Conservation (phyloP, 164 flowering plant species). For the Nymphaea thermarum region DNA sequence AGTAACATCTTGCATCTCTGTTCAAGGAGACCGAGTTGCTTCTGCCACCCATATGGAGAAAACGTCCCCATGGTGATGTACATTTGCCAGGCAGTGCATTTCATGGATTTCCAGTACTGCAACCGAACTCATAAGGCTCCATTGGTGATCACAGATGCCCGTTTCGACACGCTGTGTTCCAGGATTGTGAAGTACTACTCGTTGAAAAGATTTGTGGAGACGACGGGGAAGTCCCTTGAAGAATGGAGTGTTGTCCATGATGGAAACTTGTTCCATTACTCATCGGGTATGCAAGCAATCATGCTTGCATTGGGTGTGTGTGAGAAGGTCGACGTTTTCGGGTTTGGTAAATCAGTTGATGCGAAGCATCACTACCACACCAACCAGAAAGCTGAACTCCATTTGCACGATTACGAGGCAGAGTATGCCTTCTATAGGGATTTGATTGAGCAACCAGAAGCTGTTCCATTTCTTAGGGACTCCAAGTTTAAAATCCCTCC, state of each 20-base stretch:
- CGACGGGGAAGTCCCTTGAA: slow-evolving; percentile 37
- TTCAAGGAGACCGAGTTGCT: slow-evolving; percentile 54
- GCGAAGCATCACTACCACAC: slow-evolving; percentile 95
- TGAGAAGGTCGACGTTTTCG: slow-evolving; percentile 61
- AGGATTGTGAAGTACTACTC: slow-evolving; percentile 86
- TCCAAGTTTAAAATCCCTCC: slow-evolving; percentile 59
- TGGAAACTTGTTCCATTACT: slow-evolving; percentile 67
- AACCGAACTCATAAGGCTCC: slow-evolving; percentile 51
- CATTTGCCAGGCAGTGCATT: slow-evolving; percentile 70
- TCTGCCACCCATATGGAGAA: slow-evolving; percentile 74
- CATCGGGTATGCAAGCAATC: slow-evolving; percentile 91
- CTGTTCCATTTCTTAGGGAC: slow-evolving; percentile 53
- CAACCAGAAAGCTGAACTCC: slow-evolving; percentile 82
- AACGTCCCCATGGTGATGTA: slow-evolving; percentile 62
- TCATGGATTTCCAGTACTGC: slow-evolving; percentile 60
- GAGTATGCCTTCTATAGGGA: slow-evolving; percentile 65
- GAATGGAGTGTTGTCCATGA: slow-evolving; percentile 61
- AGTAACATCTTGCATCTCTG: slow-evolving; percentile 71
- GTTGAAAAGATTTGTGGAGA: slow-evolving; percentile 45
- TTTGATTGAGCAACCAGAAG: slow-evolving; percentile 34
- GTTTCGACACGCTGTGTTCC: slow-evolving; percentile 69
- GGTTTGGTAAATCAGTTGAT: slow-evolving; percentile 62
- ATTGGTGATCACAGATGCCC: slow-evolving; percentile 54
- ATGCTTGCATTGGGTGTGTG: slow-evolving; percentile 79
- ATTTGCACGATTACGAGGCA: slow-evolving; percentile 69